Base-by-base conservation (phyloP, 78 protist genomes). In the Capsaspora owczarzaki region DNA sequence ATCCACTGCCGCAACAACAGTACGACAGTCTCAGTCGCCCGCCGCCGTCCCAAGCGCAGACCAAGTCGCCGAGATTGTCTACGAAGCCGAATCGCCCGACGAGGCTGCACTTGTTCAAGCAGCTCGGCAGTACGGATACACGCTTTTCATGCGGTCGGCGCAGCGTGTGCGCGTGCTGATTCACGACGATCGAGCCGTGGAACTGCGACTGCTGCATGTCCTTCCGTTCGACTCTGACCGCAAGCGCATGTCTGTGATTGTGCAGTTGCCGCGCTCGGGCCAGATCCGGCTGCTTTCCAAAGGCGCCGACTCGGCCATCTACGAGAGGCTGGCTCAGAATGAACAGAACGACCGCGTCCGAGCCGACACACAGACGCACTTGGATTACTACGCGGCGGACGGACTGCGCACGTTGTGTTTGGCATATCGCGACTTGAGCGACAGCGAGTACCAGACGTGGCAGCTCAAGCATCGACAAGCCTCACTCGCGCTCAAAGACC, bases 391-490 rank as follows among this genome's bases (percentile, higher is more conserved):
- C 40, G 89, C 84, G 6, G 37, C 1, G 25, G 86, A 80, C 23
- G 95, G 95, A 1, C 90, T 90, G 61, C 89, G 95, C 44, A 92
- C 93, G 33, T 89, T 93, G 25, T 25, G 72, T 25, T 22, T 8
- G 33, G 27, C n/a, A 10, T 16, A 16, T 10, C 69, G 37, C 14
- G 14, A 5, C 5, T 61, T 16, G 69, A 61, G 69, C 69, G 69
- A 5, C 14, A 29, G 27, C 42, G 14, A 63, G 33, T n/a, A n/a
- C n/a, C n/a, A n/a, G n/a, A n/a, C n/a, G n/a, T n/a, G n/a, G n/a
- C n/a, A n/a, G n/a, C n/a, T n/a, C n/a, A n/a, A n/a, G n/a, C n/a
- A n/a, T n/a, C n/a, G n/a, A n/a, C n/a, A n/a, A n/a, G n/a, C n/a
- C n/a, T n/a, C n/a, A n/a, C n/a, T 51, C 12, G 35, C 71, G 12